Percentiles rank a stretch among this genome's conserved stretches.
Conservation (phyloP, 2,329 filamentous ascomycete species). For the Cercospora sp. region DNA sequence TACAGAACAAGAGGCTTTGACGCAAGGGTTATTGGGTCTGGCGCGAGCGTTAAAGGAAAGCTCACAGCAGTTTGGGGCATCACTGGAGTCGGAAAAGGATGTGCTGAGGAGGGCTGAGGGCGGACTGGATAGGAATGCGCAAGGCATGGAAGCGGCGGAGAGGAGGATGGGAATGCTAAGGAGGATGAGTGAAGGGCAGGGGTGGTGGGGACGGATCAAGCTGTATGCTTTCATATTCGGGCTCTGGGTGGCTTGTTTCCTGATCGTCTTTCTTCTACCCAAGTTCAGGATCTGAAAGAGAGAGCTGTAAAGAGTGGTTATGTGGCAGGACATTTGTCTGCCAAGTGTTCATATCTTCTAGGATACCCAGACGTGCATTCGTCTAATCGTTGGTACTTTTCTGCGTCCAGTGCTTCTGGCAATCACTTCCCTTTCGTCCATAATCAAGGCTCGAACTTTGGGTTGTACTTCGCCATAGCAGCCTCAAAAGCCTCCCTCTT, state of each 20-base stretch:
- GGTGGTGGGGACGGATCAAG: slow-evolving; percentile 76
- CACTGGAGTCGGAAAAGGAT: slow-evolving; percentile 72
- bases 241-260: slow-evolving; percentile 72
- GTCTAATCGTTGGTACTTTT: not conserved
- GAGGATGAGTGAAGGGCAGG: slow-evolving; percentile 81
- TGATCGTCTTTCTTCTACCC: slow-evolving; percentile 82
- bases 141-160: slow-evolving; percentile 73
- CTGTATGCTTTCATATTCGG: slow-evolving; percentile 82
- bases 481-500: slow-evolving; percentile 87
- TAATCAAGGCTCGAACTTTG: slow-evolving; percentile 68
- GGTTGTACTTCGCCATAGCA: slow-evolving; percentile 80
- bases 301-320: not conserved
- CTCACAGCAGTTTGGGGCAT: slow-evolving; percentile 68
- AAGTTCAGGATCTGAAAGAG: slow-evolving; percentile 73
- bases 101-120: slow-evolving; percentile 69
- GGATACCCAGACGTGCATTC: slow-evolving; percentile 7
- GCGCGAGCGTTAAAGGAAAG: slow-evolving; percentile 75
- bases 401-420: not conserved
- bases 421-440: not conserved
- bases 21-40: slow-evolving; percentile 76
- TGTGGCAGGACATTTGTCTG: not conserved
- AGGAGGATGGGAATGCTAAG: slow-evolving; percentile 74
- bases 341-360: slow-evolving; percentile 2
- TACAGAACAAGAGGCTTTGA: slow-evolving; percentile 78
- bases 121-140: slow-evolving; percentile 74